phyloP scores from a whole-genome alignment of 2,329 filamentous ascomycete species.

The Colletotrichum shisoi region DNA sequence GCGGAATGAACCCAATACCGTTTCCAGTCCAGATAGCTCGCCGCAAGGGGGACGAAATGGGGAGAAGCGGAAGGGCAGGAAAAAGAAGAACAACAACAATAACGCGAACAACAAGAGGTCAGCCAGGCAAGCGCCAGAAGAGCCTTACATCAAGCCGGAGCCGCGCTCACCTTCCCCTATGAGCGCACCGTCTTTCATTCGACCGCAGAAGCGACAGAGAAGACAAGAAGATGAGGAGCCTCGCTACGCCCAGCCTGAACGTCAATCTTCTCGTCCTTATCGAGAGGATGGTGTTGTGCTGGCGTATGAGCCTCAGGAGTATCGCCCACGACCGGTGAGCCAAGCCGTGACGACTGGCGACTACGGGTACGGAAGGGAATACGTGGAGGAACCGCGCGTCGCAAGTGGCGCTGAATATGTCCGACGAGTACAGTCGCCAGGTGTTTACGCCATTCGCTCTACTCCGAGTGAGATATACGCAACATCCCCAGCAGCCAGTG shows the following conservation, averaged over 20 bases:
- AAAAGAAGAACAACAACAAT: conserved; percentile 56
- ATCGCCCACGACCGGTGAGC: conserved; percentile 42
- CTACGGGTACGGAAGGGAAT: conserved; percentile 47
- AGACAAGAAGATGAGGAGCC: conserved; percentile 53
- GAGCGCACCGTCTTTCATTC: conserved; percentile 59
- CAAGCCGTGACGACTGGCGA: conserved; percentile 27
- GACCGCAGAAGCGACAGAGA: conserved; percentile 66
- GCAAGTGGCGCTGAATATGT: conserved; percentile 48
- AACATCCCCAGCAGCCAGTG: conserved; percentile 54
- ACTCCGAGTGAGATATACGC: conserved; percentile 50
- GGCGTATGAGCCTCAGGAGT: conserved; percentile 45
- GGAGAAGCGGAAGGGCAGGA: conserved; percentile 61
- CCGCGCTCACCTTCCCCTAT: conserved; percentile 70
- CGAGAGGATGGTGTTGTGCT: conserved; percentile 46
- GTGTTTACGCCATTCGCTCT: conserved; percentile 51
- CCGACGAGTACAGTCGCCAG: conserved; percentile 51
- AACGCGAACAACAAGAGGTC: conserved; percentile 59
- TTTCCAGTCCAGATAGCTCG: conserved; percentile 68
- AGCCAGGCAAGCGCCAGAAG: conserved; percentile 59
- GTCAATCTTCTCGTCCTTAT: conserved; percentile 44
- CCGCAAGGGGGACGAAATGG: conserved; percentile 59
- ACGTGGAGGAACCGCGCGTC: conserved; percentile 47
- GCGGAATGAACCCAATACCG: conserved; percentile 58
- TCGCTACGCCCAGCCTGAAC: conserved; percentile 53
- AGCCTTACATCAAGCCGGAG: conserved; percentile 67